phyloP scores from a whole-genome alignment of 352 stramenopile genomes.

The Aphanomyces stellatus region DNA sequence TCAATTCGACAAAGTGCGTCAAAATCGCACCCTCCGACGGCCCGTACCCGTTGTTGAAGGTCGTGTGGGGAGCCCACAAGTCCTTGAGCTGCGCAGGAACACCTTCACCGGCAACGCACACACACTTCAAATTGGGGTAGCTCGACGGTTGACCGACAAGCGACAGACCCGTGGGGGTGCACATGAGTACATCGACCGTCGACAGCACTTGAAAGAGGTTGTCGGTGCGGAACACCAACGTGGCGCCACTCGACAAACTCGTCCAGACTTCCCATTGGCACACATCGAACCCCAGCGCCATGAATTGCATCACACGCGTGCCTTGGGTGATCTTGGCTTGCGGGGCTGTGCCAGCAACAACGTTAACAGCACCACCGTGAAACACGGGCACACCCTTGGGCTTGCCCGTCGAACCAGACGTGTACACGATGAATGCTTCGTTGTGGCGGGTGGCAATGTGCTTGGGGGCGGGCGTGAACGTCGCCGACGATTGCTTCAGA shows the following conservation, averaged over 20 bases:
- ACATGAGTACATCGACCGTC: background rate
- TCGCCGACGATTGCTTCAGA: background rate
- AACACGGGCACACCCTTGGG: background rate
- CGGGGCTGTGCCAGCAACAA: background rate
- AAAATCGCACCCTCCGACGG: background rate
- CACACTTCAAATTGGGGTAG: background rate
- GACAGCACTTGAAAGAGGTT: background rate
- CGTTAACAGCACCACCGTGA: background rate
- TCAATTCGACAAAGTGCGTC: background rate
- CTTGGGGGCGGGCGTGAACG: background rate
- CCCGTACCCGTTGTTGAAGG: background rate
- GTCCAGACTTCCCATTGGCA: background rate
- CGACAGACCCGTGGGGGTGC: background rate
- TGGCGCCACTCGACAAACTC: background rate
- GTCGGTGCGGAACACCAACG: background rate
- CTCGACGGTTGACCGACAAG: background rate
- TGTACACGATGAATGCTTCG: slow-evolving; percentile 37
- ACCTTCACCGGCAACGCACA: background rate
- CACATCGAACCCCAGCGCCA: background rate
- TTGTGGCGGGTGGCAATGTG: background rate
- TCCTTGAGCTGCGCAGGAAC: background rate
- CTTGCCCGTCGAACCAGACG: background rate
- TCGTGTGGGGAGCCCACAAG: background rate
- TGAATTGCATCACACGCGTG: background rate
- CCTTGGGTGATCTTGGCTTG: background rate